These are phyloP conservation scores for Glarea lozoyensis DNA, from an alignment of 495 filamentous ascomycete genomes.

Conservation along the genomic window DNA sequence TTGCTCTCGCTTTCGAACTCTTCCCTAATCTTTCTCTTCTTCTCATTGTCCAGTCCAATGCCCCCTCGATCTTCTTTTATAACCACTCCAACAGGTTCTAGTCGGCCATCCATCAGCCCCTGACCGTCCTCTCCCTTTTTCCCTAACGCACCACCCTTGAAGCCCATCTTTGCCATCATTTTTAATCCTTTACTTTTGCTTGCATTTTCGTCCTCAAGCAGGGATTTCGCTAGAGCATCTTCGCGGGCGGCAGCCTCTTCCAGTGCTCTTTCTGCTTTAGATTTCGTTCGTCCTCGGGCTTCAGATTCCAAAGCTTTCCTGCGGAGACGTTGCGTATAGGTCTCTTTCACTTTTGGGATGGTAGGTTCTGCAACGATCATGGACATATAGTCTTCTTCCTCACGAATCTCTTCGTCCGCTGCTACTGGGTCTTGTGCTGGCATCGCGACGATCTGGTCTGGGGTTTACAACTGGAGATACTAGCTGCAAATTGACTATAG, in stretches of 20 bases:
- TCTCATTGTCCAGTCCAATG: constrained; percentile 74
- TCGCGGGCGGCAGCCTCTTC: constrained; percentile 65
- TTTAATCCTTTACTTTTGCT: constrained; percentile 68
- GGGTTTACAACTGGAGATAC: neutral
- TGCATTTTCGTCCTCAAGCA: constrained; percentile 44
- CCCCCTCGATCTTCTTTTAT: constrained; percentile 79
- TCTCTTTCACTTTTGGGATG: constrained; percentile 30
- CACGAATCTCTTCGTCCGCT: constrained; percentile 9
- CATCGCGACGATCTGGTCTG: constrained; percentile 7
- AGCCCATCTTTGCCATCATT: constrained; percentile 98
- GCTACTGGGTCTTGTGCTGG: constrained; percentile 8
- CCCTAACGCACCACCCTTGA: constrained; percentile 66
- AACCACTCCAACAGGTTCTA: constrained; percentile 32
- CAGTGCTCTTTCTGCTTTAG: constrained; percentile 72
- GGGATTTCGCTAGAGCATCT: constrained; percentile 59
- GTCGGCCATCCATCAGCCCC: too few relatives aligned
- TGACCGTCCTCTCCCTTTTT: constrained; percentile 30
- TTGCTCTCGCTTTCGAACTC: constrained; percentile 42
- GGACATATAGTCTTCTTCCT: constrained; percentile 55
- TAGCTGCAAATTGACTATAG: neutral
- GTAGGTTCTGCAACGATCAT: constrained; percentile 44
- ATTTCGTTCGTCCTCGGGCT: constrained; percentile 51
- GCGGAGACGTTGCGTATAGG: constrained; percentile 46
- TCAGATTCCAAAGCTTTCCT: constrained; percentile 51
- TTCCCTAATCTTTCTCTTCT: constrained; percentile 68